Evolutionary conservation across 345 rosid genomes (phyloP).

Genomic region (Salix viminalis): DNA sequence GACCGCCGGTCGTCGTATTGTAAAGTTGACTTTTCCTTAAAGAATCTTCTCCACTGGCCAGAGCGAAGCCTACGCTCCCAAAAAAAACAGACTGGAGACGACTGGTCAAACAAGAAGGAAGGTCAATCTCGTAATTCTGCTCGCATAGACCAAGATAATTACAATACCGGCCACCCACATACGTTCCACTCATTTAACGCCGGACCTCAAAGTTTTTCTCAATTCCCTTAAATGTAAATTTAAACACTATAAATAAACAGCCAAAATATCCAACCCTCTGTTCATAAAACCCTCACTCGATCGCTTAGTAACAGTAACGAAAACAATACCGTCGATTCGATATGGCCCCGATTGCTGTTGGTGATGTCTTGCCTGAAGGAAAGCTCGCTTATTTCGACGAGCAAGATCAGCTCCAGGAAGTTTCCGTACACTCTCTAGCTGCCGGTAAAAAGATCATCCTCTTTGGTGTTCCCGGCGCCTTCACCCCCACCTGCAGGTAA

Average conservation of each 20-base stretch:
- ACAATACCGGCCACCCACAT: background rate
- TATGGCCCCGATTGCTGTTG: conserved; percentile 87
- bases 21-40: too few relatives aligned
- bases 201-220: background rate
- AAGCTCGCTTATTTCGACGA: conserved; percentile 80
- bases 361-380: conserved; percentile 76
- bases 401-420: conserved; percentile 69
- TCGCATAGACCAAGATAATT: too few relatives aligned
- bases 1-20: too few relatives aligned
- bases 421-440: conserved; percentile 74
- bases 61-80: too few relatives aligned
- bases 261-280: too few relatives aligned
- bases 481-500: conserved; percentile 99
- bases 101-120: too few relatives aligned
- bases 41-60: too few relatives aligned
- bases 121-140: too few relatives aligned
- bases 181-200: background rate
- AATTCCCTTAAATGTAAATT: background rate
- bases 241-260: too few relatives aligned
- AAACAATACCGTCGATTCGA: background rate
- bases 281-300: background rate
- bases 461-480: conserved; percentile 98
- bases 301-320: background rate
- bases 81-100: too few relatives aligned
- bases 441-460: conserved; percentile 78